Conservation (phyloP, 163 green algal species). For the Scenedesmus sp. region DNA sequence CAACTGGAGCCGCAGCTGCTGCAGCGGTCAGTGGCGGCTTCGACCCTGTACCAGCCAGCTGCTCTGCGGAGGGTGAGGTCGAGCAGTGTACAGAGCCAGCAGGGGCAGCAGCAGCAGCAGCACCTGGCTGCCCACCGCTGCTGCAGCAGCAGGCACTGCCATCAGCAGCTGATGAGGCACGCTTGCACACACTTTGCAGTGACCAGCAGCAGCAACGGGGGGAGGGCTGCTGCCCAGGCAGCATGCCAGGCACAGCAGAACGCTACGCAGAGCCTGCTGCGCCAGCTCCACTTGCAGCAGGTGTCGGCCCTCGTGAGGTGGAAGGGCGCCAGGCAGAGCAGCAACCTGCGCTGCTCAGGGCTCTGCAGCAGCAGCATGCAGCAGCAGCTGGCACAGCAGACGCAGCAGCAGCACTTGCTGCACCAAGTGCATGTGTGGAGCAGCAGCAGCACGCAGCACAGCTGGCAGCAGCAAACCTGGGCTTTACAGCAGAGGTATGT, state of each 20-base stretch:
- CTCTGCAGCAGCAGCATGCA: constrained; percentile 7
- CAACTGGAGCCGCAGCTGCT: neutral
- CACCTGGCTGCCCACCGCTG: neutral
- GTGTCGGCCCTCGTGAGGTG: neutral
- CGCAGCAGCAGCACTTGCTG: neutral
- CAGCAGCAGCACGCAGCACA: neutral
- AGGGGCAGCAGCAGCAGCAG: constrained; percentile 15
- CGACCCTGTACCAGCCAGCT: neutral
- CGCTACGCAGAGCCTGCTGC: neutral
- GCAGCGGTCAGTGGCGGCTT: neutral
- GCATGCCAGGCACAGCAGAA: neutral
- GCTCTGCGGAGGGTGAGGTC: neutral
- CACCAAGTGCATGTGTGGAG: neutral
- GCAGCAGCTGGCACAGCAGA: neutral
- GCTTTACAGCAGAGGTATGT: neutral
- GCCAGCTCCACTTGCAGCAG: neutral
- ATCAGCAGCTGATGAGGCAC: neutral
- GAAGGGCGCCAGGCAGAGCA: neutral
- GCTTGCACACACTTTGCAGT: no score
- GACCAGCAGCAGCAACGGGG: neutral
- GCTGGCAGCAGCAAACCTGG: neutral
- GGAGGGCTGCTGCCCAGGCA: neutral
- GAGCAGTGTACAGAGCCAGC: neutral
- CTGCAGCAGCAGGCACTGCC: constrained; percentile 12
- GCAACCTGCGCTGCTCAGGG: neutral